Conservation (phyloP, 306 rosid genomes). For the Prunus fruticosa region DNA sequence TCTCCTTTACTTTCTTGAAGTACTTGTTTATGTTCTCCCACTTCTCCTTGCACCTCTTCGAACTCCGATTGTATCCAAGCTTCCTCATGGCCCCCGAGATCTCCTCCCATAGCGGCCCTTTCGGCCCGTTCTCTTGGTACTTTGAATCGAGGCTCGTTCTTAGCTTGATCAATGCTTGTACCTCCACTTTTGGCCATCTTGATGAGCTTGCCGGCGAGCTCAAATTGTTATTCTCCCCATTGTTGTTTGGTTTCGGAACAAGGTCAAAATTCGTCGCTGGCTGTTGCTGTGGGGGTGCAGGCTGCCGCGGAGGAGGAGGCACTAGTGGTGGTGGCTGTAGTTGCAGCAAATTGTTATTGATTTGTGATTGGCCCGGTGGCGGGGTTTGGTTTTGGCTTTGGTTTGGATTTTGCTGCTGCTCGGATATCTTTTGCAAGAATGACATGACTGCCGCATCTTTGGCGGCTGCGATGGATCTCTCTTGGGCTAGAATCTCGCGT, state of each 20-base stretch:
- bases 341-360: constrained; percentile 9
- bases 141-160: constrained; percentile 56
- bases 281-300: not conserved
- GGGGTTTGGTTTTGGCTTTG: constrained; percentile 36
- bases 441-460: constrained; percentile 79
- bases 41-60: constrained; percentile 94
- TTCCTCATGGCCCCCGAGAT: constrained; percentile 65
- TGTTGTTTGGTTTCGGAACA: constrained; percentile 18
- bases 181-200: constrained; percentile 89
- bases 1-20: constrained; percentile 92
- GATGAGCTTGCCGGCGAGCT: constrained; percentile 38
- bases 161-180: constrained; percentile 61
- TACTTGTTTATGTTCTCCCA: constrained; percentile 99
- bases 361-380: not conserved
- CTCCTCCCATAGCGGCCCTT: constrained; percentile 95
- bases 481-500: constrained; percentile 69
- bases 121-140: constrained; percentile 79
- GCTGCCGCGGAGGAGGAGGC: not conserved
- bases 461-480: constrained; percentile 60
- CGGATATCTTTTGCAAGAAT: constrained; percentile 71
- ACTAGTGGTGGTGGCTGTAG: not conserved
- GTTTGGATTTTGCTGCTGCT: constrained; percentile 30
- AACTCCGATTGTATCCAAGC: constrained; percentile 62
- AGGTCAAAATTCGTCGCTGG: constrained; percentile 26
- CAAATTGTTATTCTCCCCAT: constrained; percentile 29